Percentiles rank a stretch among this genome's conserved stretches.
Conservation (phyloP, 768 basidiomycete species). For the Thelephora ganbajun region DNA sequence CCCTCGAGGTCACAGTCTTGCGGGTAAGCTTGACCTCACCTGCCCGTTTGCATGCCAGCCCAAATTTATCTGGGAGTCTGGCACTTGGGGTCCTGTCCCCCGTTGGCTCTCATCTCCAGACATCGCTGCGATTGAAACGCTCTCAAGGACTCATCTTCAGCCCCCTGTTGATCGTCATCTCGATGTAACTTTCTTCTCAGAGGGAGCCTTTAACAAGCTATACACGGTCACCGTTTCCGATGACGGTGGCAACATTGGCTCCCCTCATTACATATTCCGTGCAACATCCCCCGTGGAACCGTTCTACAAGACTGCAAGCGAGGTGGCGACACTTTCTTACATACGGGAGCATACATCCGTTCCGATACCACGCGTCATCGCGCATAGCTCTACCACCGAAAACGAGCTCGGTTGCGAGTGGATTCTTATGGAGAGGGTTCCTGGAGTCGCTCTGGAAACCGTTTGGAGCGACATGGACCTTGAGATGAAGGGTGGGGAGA, state of each 20-base stretch:
- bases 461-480: not conserved
- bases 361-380: slow-evolving; percentile 15
- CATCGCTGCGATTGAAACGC: too few species aligned
- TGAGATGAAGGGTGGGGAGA: not conserved
- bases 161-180: not conserved
- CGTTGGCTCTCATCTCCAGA: too few species aligned
- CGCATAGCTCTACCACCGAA: slow-evolving; percentile 13
- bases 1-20: too few species aligned
- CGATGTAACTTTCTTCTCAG: not conserved
- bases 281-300: not conserved
- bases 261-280: not conserved
- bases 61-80: too few species aligned
- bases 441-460: not conserved
- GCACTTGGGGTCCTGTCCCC: too few species aligned
- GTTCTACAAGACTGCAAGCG: slow-evolving; percentile 14
- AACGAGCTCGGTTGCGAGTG: slow-evolving; percentile 17
- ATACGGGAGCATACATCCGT: slow-evolving; percentile 12
- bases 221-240: not conserved
- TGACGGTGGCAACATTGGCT: not conserved
- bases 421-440: slow-evolving; percentile 14
- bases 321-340: slow-evolving; percentile 18
- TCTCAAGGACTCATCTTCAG: too few species aligned
- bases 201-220: not conserved
- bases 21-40: too few species aligned
- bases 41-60: too few species aligned